Percentiles rank a stretch among this genome's conserved stretches.
phyloP scores from a whole-genome alignment of 1,284 basidiomycete species.

The Porogramme epimiltina region DNA sequence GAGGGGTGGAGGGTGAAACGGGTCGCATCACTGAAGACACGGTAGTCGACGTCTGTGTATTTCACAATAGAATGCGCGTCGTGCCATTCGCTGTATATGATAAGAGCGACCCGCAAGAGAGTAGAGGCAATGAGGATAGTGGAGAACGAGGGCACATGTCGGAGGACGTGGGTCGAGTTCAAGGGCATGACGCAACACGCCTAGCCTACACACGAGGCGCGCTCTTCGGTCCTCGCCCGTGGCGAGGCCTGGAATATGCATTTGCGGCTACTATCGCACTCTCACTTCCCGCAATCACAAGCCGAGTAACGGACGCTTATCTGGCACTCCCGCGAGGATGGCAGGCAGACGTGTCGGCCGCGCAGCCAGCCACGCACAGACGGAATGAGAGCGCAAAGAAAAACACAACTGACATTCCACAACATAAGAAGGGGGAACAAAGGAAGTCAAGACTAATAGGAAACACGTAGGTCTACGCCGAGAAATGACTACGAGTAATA shows the following conservation, averaged over 20 bases:
- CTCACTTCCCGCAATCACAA: no score
- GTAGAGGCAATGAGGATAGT: slow-evolving; percentile 56
- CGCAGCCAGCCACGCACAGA: not conserved
- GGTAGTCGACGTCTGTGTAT: slow-evolving; percentile 97
- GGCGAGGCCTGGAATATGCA: no score
- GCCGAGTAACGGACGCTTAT: no score
- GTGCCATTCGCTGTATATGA: slow-evolving; percentile 88
- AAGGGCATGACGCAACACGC: slow-evolving; percentile 20
- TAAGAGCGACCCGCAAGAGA: slow-evolving; percentile 66
- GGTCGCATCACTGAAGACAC: slow-evolving; percentile 93
- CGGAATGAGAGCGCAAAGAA: slow-evolving; percentile 1
- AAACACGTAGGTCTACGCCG: slow-evolving; percentile 21
- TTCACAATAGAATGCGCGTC: slow-evolving; percentile 83
- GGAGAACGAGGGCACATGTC: slow-evolving; percentile 46
- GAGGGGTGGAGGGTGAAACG: slow-evolving; percentile 60
- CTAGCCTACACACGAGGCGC: no score
- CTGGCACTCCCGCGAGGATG: no score
- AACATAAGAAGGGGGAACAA: slow-evolving; percentile 20
- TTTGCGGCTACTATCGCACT: not conserved
- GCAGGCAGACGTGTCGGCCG: not conserved
- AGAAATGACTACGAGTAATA: slow-evolving; percentile 14
- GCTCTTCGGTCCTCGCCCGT: no score
- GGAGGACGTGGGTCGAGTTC: slow-evolving; percentile 17
- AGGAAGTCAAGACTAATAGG: slow-evolving; percentile 18
- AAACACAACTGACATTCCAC: slow-evolving; percentile 23